Evolutionary conservation across 2,329 filamentous ascomycete species (phyloP).

Genomic region (Colletotrichum sp.): DNA sequence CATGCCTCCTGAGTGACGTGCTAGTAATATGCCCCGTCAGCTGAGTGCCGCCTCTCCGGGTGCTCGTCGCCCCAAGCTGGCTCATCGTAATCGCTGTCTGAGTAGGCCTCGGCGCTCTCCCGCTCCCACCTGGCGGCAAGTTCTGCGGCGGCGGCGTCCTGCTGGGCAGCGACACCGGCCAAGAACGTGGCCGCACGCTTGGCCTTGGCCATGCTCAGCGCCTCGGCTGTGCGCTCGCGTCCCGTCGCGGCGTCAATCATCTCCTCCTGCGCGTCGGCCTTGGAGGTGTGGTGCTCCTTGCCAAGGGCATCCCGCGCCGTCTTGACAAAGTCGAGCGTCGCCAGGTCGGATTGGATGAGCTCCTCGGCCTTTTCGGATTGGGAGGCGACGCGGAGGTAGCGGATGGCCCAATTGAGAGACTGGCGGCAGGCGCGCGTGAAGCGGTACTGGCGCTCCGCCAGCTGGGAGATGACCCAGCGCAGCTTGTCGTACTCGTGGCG

Average conservation of each 20-base stretch:
- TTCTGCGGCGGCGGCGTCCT: background rate
- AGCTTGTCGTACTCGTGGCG: constrained; percentile 33
- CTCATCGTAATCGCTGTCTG: background rate
- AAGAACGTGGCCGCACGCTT: background rate
- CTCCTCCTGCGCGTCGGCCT: background rate
- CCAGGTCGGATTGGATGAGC: constrained; percentile 5
- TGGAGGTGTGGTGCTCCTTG: background rate
- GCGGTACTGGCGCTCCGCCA: constrained; percentile 11
- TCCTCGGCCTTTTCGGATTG: constrained; percentile 9
- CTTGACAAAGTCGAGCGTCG: constrained; percentile 6
- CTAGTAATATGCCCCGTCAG: background rate
- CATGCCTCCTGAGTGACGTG: background rate
- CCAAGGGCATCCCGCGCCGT: background rate
- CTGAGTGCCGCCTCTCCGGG: background rate
- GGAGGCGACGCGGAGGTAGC: constrained; percentile 13
- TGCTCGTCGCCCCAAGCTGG: background rate
- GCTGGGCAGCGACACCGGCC: background rate
- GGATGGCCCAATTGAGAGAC: constrained; percentile 9
- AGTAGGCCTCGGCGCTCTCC: background rate
- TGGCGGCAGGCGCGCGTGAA: background rate
- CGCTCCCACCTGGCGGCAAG: background rate
- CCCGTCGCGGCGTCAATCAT: background rate
- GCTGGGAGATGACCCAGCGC: constrained; percentile 29
- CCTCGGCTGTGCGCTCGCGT: background rate
- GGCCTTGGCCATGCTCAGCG: background rate